Evolutionary conservation across 2,329 filamentous ascomycete genomes (phyloP).

Genomic region (Sporothrix globosa): DNA sequence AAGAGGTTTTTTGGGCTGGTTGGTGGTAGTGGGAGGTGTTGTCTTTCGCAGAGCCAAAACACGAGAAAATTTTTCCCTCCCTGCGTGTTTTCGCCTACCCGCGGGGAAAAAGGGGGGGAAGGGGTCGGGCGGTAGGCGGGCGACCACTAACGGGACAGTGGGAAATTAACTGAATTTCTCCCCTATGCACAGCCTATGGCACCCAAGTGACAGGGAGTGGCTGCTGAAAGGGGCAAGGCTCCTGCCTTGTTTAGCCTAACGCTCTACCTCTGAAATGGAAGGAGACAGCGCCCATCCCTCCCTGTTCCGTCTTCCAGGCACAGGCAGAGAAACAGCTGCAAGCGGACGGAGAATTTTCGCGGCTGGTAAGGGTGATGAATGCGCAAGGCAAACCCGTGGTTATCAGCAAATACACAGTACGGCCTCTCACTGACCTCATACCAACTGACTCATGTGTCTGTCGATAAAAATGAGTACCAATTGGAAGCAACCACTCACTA

Average conservation of each 20-base stretch:
- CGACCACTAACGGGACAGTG: background rate
- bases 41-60: conserved; percentile 13
- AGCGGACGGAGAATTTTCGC: too few relatives aligned
- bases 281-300: conserved; percentile 16
- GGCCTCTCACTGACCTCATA: too few relatives aligned
- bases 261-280: conserved; percentile 20
- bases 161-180: background rate
- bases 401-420: background rate
- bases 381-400: background rate
- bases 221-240: background rate
- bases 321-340: background rate
- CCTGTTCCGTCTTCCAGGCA: conserved; percentile 13
- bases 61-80: conserved; percentile 29
- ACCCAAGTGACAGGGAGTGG: background rate
- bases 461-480: too few relatives aligned
- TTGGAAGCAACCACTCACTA: too few relatives aligned
- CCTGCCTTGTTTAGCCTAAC: conserved; percentile 6
- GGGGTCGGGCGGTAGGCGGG: conserved; percentile 1
- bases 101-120: conserved; percentile 25
- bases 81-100: conserved; percentile 8
- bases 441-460: too few relatives aligned
- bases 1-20: conserved; percentile 17
- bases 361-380: background rate
- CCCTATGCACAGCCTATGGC: background rate
- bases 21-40: conserved; percentile 24